A percentile compares a stretch with the other conserved stretches of the same genome.
phyloP scores from a whole-genome alignment of 257 asterid genomes.

The Primulina eburnea region DNA sequence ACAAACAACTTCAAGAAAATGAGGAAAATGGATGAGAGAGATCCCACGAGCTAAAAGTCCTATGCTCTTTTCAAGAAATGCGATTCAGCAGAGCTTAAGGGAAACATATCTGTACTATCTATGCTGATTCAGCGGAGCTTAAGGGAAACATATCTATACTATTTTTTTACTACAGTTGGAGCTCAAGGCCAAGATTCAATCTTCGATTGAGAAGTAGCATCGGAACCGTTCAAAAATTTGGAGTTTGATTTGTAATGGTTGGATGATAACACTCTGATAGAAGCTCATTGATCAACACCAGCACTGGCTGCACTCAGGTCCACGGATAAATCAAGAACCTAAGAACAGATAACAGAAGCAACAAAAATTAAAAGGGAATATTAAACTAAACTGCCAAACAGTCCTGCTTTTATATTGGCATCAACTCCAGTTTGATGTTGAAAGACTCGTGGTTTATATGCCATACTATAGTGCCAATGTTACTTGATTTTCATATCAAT shows the following conservation, averaged over 20 bases:
- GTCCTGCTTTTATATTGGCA: too few relatives aligned
- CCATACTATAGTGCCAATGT: background rate
- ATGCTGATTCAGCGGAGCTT: background rate
- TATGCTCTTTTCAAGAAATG: background rate
- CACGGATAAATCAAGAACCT: conserved; percentile 89
- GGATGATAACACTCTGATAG: background rate
- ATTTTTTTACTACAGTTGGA: background rate
- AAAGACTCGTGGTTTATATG: background rate
- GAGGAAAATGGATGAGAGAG: too few relatives aligned
- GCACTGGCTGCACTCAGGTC: conserved; percentile 95
- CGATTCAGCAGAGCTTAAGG: background rate
- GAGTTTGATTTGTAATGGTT: background rate
- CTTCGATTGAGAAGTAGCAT: background rate
- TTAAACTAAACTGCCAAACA: background rate
- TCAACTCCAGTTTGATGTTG: background rate
- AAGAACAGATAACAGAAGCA: conserved; percentile 2
- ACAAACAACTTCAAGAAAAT: too few relatives aligned
- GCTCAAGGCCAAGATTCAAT: background rate
- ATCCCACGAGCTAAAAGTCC: background rate
- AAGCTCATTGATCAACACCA: conserved; percentile 54
- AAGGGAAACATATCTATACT: background rate
- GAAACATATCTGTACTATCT: too few relatives aligned
- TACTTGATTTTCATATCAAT: background rate
- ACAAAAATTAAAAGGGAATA: background rate
- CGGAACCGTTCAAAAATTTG: background rate